Evolutionary conservation across 2,329 filamentous ascomycete species (phyloP), one percentile per base, ranked within the genome.

Genomic region (Aspergillus sojae): DNA sequence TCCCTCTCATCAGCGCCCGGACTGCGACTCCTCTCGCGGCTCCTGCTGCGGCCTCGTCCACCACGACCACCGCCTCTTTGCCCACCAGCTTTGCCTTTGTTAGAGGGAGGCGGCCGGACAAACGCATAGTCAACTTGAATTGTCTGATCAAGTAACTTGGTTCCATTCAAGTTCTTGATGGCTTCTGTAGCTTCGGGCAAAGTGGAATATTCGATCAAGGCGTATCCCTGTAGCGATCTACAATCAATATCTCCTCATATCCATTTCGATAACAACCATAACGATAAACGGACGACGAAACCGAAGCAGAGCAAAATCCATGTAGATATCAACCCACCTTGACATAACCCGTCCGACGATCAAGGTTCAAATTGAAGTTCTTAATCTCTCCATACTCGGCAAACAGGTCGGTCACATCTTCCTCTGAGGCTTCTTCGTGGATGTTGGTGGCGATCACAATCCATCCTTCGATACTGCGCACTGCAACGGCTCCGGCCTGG

Each of bases 371-470:
- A 72, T 88, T 88, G 71, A 89, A 77, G 72, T 89, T 89, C 81
- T 89, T 89, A 71, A 90, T 88, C 71, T 89, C 86, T 61, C 88
- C 88, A 68, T 85, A 88, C 65, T 90, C 88, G 64, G 85, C 87
- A 73, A 90, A 90, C 70, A 89, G 76, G 69, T 90, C 88, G 60
- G 85, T 86, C 30, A 90, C 77, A 66, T 89, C 88, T 76, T 90
- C 88, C 74, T 90, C 88, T n/a, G 82, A 85, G 11, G 88, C 86
- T 73, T 90, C 88, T 72, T 89, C 88, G 69, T 90, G 87, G 41
- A 90, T 86, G 68, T 90, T 89, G n/a, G 87, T 88, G 60, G 84
- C 87, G n/a, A 89, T 83, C 65, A 90, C 82, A 74, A 90, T 89
- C 88, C 88, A 90, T 67, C 88, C 88, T 74, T 90, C 88, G 70